Evolutionary conservation across 148 eudicot genomes (phyloP).

Genomic region (Chenopodium berlandieri): DNA sequence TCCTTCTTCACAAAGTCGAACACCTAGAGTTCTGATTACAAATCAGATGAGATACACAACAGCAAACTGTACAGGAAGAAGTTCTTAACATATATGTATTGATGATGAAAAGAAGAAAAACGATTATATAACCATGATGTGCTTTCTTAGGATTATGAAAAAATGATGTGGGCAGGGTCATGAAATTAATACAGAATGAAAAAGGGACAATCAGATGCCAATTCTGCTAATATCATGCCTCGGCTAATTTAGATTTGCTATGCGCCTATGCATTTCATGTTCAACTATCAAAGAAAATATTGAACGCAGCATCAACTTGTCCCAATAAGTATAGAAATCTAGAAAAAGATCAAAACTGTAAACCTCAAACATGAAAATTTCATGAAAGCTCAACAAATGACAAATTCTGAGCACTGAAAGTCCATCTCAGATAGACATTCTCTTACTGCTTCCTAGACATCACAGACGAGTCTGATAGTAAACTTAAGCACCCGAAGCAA

Average conservation of each 20-base stretch:
- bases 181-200: background rate
- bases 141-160: background rate
- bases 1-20: slow-evolving; percentile 62
- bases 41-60: slow-evolving; percentile 37
- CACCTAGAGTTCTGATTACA: slow-evolving; percentile 48
- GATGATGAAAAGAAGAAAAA: background rate
- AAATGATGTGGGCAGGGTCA: background rate
- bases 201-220: background rate
- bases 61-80: background rate
- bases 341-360: background rate
- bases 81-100: background rate
- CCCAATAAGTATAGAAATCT: background rate
- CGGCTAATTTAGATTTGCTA: background rate
- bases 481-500: background rate
- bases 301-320: background rate
- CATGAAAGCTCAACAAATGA: background rate
- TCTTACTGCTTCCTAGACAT: background rate
- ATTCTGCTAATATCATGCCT: background rate
- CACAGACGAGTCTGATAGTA: background rate
- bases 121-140: background rate
- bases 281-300: background rate
- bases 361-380: background rate
- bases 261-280: background rate
- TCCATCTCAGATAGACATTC: background rate
- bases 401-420: background rate